Evolutionary conservation across 2,329 filamentous ascomycete genomes (phyloP), one percentile per base, ranked within the genome.

Genomic region (Orbilia quercus): DNA sequence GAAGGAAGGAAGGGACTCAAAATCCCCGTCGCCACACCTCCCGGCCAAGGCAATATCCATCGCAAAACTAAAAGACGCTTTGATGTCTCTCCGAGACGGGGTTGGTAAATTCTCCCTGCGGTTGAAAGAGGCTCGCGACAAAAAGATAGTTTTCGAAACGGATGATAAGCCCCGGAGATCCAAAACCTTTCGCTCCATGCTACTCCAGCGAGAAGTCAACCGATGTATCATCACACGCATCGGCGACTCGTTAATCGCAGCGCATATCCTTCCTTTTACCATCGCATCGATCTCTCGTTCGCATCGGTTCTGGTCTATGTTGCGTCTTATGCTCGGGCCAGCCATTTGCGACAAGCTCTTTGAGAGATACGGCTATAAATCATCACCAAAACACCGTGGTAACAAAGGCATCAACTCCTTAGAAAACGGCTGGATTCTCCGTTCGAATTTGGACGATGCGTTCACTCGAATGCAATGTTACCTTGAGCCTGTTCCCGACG

Each of bases 201-300:
- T 72, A 20, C 62, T 72, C 18, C 67, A 64, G 18, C 44, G 67
- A n/a, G 67, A 72, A 28, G 51, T 45, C 7, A 72, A 72, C 40
- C 67, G 50, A 47, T 72, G 67, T 53, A 47, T 72, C 18, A 36
- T 72, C 28, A 72, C 67, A 44, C 67, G 63, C 16, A 45, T 51
- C 45, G 59, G 67, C 38, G 54, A 65, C n/a, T 53, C 59, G 1
- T 16, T 72, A 4, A 72, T 72, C 51, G 67, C 67, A 2, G 67
- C 67, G n/a, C 67, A 72, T 16, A 72, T 72, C 7, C 67, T 72
- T 23, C 67, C 67, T 20, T 72, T 72, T 45, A 72, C 53, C 4
- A 72, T 72, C 5, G 67, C 67, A 6, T 72, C 67, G 1, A 25
- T 72, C 9, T 44, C 59, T 20, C 51, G 59, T 14, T 51, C 59